Evolutionary conservation across 805 yeast genomes (phyloP), one percentile per base, ranked within the genome.

Genomic region (Phaffomyces antillensis): DNA sequence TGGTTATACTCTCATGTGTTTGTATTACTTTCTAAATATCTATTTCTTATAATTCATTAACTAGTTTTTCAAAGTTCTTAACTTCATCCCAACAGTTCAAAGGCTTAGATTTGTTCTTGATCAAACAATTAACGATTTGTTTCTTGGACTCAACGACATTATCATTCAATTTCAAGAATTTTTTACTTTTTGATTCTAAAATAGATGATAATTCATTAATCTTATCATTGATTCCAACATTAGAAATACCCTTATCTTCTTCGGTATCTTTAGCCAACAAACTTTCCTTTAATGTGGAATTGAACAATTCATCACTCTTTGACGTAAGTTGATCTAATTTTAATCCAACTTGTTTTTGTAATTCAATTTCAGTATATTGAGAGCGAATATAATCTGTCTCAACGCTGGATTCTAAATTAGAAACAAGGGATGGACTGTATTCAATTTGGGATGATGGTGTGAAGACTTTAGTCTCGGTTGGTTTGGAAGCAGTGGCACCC

Each of bases 41-140:
- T 26, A 26, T 26, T 10, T 26, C 28, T 52, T 65, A 75, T 50
- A 75, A 65, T 50, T 70, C 67, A 52, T 69, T 68, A 16, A 80
- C 84, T 50, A 78, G 62, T 51, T 71, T 72, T 59, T 79, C 84
- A 64, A 87, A 86, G 45, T 71, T 65, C 58, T 82, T 78, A 17
- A 86, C 86, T 58, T 84, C 86, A 36, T 83, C 86, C 83, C 89
- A 84, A 62, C 96, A 87, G 62, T 84, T 81, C 61, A 87, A 73
- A 20, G 85, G 81, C 60, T 72, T 79, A 20, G 79, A 83, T 61
- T 81, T 82, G 40, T 73, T 74, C 52, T 71, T 72, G 15, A 58
- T 40, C 58, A 87, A 71, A 62, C 96, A 87, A 36, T 66, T 56
- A 24, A 73, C 65, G 24, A 88, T 78, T 11, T 68, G 55, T 8